Evolutionary conservation across 2,329 filamentous ascomycete species (phyloP).

Genomic region (Fusarium sp.): DNA sequence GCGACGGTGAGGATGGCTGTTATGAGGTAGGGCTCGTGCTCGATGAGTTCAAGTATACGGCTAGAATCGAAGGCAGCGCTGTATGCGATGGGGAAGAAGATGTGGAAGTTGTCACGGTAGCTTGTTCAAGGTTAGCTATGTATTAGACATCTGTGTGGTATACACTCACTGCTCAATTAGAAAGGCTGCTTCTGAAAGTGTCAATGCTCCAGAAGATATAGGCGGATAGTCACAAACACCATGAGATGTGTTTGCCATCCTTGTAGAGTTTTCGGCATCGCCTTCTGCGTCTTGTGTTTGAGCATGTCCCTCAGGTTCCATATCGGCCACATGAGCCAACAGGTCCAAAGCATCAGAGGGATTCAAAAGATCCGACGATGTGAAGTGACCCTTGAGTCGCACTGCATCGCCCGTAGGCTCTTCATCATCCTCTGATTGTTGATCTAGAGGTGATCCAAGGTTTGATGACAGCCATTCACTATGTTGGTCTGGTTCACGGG

Average conservation of each 20-base stretch:
- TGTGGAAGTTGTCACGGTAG: conserved; percentile 75
- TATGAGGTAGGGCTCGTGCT: conserved; percentile 73
- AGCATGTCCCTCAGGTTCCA: conserved; percentile 47
- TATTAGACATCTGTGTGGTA: accelerated
- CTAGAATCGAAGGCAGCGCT: conserved; percentile 66
- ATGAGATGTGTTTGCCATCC: neutral
- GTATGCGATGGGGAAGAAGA: conserved; percentile 77
- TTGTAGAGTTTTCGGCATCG: neutral
- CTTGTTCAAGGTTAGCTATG: conserved; percentile 50
- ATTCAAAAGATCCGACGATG: conserved; percentile 56
- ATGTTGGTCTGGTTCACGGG: conserved; percentile 13
- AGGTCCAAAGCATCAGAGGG: conserved; percentile 58
- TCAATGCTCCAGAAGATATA: conserved; percentile 49
- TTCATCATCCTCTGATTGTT: conserved; percentile 18
- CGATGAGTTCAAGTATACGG: conserved; percentile 66
- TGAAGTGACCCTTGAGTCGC: conserved; percentile 55
- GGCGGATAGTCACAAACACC: conserved; percentile 48
- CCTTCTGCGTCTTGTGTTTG: conserved; percentile 3
- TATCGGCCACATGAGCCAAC: conserved; percentile 56
- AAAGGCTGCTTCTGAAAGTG: conserved; percentile 42
- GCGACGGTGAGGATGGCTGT: conserved; percentile 78
- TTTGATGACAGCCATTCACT: conserved; percentile 33
- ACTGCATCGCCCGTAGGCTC: neutral
- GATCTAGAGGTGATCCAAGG: conserved; percentile 32
- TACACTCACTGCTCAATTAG: conserved; percentile 48